These are phyloP conservation scores for Teunomyces funiuensis DNA, from an alignment of 805 yeast genomes.

Conservation along the genomic window DNA sequence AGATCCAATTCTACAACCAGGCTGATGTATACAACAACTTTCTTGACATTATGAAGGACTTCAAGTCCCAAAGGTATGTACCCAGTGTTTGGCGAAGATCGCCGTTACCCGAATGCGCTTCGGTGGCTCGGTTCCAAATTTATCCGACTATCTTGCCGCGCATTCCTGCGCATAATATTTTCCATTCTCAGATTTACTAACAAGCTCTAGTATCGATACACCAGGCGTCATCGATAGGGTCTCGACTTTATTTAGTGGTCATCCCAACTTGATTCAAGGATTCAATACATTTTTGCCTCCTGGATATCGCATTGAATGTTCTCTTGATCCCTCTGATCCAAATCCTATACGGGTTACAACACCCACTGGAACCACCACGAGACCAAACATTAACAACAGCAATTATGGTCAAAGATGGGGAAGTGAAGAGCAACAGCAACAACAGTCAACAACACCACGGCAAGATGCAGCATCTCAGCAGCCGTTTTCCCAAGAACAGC, in stretches of 20 bases:
- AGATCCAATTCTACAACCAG: conserved; percentile 84
- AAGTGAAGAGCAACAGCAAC: conserved; percentile 22
- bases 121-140: conserved; percentile 2
- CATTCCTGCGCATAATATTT: background rate
- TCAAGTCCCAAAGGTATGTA: conserved; percentile 81
- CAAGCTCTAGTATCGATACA: conserved; percentile 69
- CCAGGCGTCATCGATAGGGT: conserved; percentile 98
- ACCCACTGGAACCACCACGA: conserved; percentile 84
- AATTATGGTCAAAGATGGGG: conserved; percentile 25
- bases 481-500: conserved; percentile 18
- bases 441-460: no score
- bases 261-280: conserved; percentile 91
- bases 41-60: conserved; percentile 97
- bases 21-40: conserved; percentile 96
- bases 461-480: conserved; percentile 16
- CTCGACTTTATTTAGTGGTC: conserved; percentile 86
- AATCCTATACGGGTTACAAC: conserved; percentile 93
- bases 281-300: conserved; percentile 97
- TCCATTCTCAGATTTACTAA: conserved; percentile 5
- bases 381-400: conserved; percentile 49
- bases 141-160: background rate
- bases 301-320: conserved; percentile 91
- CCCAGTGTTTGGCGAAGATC: conserved; percentile 6
- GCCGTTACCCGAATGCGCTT: conserved; percentile 1
- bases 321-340: conserved; percentile 84